Base-by-base conservation (phyloP, 1,284 basidiomycete genomes). In the Psilocybe mexicana region DNA sequence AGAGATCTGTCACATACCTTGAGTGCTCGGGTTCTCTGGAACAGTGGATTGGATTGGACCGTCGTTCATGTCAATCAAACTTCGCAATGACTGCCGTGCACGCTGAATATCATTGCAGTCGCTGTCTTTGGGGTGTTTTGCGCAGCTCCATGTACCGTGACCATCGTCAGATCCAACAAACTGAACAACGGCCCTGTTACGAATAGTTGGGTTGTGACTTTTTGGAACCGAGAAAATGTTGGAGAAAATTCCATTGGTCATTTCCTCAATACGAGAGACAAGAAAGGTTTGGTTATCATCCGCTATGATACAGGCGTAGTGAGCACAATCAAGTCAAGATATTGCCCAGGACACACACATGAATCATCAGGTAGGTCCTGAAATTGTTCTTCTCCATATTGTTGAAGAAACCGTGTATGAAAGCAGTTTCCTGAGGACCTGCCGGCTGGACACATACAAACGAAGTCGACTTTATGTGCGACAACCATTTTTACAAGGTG, bases 111-210 rank as follows among this genome's bases (percentile, higher is more conserved):
- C 28, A 61, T 59, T 0, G 33, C 61, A 63, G 12, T 43, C 10
- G 1, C 6, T 12, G 1, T 40, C 54, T 18, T 36, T 43, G 1
- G 36, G 2, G 14, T 63, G 54, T 23, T 43, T 57, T 6, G 8
- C 38, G 45, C 63, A 64, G 28, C 18, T 60, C 62, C 63, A 64
- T 2, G 25, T 25, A 1, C 63, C 63, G 7, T 46, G 30, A 2
- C 63, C 61, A 4, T 28, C 23, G 23, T 60, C 56, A n/a, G 33
- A 24, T 5, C 63, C 63, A 2, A 40, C 38, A 48, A 60, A 58
- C 38, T 61, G 56, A 2, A 64, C 63, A 5, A 64, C 54, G 1
- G 54, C 58, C 4, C 58, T 44, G 33, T 54, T 50, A 18, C 60
- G 60, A 1, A 62, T 33, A 10, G 43, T 55, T 2, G 57, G 5